Evolutionary conservation across 2,329 filamentous ascomycete genomes (phyloP).

Genomic region (Exophiala xenobiotica): DNA sequence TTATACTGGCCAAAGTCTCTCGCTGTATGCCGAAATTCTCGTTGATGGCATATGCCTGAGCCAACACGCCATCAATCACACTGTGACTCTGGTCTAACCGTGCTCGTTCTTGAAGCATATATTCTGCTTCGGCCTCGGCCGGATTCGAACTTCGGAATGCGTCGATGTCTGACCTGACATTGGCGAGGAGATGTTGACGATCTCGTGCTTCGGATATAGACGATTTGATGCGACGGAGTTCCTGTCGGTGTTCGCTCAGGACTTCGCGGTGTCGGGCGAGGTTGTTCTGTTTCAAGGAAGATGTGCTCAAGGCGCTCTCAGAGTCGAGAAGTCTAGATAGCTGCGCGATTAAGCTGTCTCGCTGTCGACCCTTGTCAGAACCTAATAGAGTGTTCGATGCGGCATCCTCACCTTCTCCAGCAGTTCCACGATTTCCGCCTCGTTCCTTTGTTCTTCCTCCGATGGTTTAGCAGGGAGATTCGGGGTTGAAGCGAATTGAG

Average conservation of each 20-base stretch:
- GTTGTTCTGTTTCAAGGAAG: slow-evolving; percentile 96
- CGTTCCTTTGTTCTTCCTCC: slow-evolving; percentile 77
- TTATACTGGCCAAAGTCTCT: slow-evolving; percentile 84
- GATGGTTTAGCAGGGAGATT: slow-evolving; percentile 80
- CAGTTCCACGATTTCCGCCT: slow-evolving; percentile 78
- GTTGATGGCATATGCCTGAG: slow-evolving; percentile 94
- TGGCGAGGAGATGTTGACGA: slow-evolving; percentile 83
- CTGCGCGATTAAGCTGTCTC: slow-evolving; percentile 77
- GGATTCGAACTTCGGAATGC: slow-evolving; percentile 82
- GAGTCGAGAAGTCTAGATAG: slow-evolving; percentile 89
- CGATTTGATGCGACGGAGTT: slow-evolving; percentile 72
- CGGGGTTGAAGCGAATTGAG: slow-evolving; percentile 79
- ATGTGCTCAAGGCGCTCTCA: slow-evolving; percentile 80
- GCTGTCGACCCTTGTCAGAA: slow-evolving; percentile 50
- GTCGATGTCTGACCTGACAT: slow-evolving; percentile 88
- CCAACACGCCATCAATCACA: slow-evolving; percentile 85
- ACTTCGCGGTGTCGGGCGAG: slow-evolving; percentile 88
- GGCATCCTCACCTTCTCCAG: slow-evolving; percentile 66
- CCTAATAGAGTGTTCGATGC: neutral
- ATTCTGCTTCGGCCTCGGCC: slow-evolving; percentile 82
- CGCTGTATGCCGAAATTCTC: slow-evolving; percentile 85
- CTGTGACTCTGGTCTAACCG: slow-evolving; percentile 86
- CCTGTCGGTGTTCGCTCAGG: slow-evolving; percentile 79
- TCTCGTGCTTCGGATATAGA: slow-evolving; percentile 76
- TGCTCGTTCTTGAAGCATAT: slow-evolving; percentile 88